Evolutionary conservation across 192 early-diverging fungal genomes (phyloP).

Genomic region (Backusella sp.): DNA sequence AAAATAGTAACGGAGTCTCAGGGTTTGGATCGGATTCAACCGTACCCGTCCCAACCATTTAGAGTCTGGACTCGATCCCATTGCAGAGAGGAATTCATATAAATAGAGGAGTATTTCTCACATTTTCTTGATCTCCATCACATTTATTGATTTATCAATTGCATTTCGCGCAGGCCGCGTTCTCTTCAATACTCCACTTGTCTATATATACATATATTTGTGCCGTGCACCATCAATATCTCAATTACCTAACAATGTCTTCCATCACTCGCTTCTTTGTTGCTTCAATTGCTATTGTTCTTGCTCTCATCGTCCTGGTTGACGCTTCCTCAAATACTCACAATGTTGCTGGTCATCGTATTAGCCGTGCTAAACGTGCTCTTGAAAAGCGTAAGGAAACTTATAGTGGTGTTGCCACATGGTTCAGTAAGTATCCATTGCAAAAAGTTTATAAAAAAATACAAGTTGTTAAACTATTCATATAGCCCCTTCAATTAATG

Average conservation of each 20-base stretch:
- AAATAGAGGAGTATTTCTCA: not conserved
- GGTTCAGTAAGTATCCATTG: conserved; percentile 30
- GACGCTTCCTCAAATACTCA: not conserved
- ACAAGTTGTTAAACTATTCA: too few relatives aligned
- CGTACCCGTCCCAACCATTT: not conserved
- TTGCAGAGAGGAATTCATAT: not conserved
- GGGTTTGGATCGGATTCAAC: not conserved
- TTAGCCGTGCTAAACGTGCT: conserved; percentile 18
- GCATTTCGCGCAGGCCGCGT: not conserved
- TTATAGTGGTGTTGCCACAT: conserved; percentile 39
- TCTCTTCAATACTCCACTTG: not conserved
- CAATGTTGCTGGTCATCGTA: not conserved
- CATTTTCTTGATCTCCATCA: not conserved
- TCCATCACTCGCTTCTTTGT: conserved; percentile 2
- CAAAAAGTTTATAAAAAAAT: not conserved
- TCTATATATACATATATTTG: not conserved
- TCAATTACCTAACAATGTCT: not conserved
- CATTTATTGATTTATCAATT: not conserved
- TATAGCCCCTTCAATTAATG: conserved; percentile 20
- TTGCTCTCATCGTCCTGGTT: conserved; percentile 14
- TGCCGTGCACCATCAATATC: not conserved
- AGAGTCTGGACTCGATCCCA: not conserved
- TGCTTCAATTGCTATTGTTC: conserved; percentile 11
- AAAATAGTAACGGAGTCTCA: not conserved
- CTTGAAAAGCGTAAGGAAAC: conserved; percentile 7